Conservation (phyloP, 2,329 filamentous ascomycete species). For the Ceratocystis huliohia region DNA sequence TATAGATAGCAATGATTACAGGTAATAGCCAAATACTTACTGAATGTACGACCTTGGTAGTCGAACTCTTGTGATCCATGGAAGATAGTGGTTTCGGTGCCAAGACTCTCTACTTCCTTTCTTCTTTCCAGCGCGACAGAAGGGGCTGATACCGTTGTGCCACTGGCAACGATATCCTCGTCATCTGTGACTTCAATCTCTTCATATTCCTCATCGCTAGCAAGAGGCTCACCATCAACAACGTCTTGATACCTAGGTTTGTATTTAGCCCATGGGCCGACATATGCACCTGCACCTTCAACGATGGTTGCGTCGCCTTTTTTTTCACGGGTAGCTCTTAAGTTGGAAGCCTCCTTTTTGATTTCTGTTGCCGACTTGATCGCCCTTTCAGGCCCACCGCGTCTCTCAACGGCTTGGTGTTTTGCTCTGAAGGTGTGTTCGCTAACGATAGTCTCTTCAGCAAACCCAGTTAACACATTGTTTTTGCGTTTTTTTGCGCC, state of each 20-base stretch:
- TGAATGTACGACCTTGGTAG: conserved; percentile 91
- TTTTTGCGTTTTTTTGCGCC: conserved; percentile 61
- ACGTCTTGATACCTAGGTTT: conserved; percentile 59
- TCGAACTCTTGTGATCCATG: conserved; percentile 74
- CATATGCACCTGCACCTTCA: conserved; percentile 76
- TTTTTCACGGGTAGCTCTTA: conserved; percentile 64
- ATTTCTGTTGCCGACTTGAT: conserved; percentile 41
- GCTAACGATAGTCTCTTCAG: conserved; percentile 77
- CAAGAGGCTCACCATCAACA: conserved; percentile 60
- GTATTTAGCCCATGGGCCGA: conserved; percentile 90
- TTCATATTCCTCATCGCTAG: conserved; percentile 67
- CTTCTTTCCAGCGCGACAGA: conserved; percentile 41
- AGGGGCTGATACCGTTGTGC: conserved; percentile 46
- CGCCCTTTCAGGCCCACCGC: conserved; percentile 44
- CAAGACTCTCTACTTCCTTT: conserved; percentile 46
- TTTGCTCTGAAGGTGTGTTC: conserved; percentile 82
- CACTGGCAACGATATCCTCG: conserved; percentile 53
- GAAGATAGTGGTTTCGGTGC: conserved; percentile 74
- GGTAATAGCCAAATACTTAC: conserved; percentile 9
- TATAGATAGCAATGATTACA: background rate
- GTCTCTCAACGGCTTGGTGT: conserved; percentile 69
- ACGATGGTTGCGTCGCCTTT: conserved; percentile 76
- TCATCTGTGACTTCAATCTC: conserved; percentile 65
- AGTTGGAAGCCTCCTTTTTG: conserved; percentile 57
- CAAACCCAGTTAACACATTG: conserved; percentile 62